phyloP scores from a whole-genome alignment of 2,329 filamentous ascomycete genomes.

The Elsinoe arachidis region DNA sequence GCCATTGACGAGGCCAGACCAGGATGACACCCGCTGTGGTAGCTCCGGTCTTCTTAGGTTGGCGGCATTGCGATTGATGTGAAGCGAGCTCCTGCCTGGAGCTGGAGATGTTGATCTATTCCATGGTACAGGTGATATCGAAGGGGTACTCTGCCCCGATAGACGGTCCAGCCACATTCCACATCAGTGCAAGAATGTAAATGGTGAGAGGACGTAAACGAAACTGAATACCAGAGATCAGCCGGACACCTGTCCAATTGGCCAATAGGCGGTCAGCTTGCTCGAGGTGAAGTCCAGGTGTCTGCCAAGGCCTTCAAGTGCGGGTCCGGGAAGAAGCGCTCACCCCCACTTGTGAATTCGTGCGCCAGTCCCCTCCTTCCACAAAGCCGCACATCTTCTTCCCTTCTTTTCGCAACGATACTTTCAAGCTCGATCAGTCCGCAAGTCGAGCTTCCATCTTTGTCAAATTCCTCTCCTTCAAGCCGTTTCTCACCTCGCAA shows the following conservation, averaged over 20 bases:
- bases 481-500: neutral
- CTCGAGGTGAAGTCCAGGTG: neutral
- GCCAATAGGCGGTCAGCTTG: conserved; percentile 7
- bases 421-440: conserved; percentile 18
- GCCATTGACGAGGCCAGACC: conserved; percentile 64
- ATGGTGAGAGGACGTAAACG: neutral
- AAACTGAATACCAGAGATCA: neutral
- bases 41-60: conserved; percentile 60
- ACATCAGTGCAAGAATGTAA: neutral
- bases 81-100: conserved; percentile 58
- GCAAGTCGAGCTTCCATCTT: conserved; percentile 8
- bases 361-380: conserved; percentile 7
- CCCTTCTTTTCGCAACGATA: conserved; percentile 10
- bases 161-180: conserved; percentile 88
- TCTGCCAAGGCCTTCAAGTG: neutral
- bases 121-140: conserved; percentile 53
- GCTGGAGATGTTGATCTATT: conserved; percentile 65
- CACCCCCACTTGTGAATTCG: conserved; percentile 3
- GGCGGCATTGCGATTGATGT: conserved; percentile 55
- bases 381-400: conserved; percentile 7
- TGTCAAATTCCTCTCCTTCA: conserved; percentile 11
- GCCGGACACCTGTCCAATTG: conserved; percentile 7
- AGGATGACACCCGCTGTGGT: conserved; percentile 63
- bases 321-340: conserved; percentile 7
- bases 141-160: conserved; percentile 58